These are phyloP conservation scores for Silene latifolia DNA, from an alignment of 148 eudicot genomes.

Conservation along the genomic window DNA sequence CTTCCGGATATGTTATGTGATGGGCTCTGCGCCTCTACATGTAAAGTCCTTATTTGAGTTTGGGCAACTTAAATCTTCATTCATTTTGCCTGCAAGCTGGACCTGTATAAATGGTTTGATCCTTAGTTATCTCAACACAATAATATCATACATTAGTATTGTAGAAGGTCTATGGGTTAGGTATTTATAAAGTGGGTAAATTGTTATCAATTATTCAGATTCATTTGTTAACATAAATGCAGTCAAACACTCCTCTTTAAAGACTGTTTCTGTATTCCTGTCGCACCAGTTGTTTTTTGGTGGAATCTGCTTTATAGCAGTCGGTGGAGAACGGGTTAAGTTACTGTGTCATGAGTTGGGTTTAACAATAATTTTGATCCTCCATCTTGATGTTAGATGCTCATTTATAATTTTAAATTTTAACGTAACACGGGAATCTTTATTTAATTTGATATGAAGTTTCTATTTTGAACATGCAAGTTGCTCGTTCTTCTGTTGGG, in stretches of 20 bases:
- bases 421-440: not conserved
- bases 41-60: not conserved
- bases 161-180: not conserved
- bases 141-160: no score
- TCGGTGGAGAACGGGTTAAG: not conserved
- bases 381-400: not conserved
- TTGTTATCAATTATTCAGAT: not conserved
- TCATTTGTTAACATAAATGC: not conserved
- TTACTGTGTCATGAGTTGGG: slow-evolving; percentile 1
- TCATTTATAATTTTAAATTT: not conserved
- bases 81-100: not conserved
- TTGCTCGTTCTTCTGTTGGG: not conserved
- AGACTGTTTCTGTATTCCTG: not conserved
- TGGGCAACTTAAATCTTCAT: not conserved
- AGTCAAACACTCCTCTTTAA: not conserved
- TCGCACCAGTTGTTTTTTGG: not conserved
- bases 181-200: not conserved
- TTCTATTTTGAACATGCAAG: not conserved
- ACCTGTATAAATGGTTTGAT: not conserved
- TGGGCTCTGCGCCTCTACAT: not conserved
- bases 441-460: not conserved
- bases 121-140: not conserved
- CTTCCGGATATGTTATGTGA: not conserved
- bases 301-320: not conserved
- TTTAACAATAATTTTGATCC: not conserved